Evolutionary conservation across 345 rosid species (phyloP), one percentile per base, ranked within the genome.

Genomic region (Isatis tinctoria): DNA sequence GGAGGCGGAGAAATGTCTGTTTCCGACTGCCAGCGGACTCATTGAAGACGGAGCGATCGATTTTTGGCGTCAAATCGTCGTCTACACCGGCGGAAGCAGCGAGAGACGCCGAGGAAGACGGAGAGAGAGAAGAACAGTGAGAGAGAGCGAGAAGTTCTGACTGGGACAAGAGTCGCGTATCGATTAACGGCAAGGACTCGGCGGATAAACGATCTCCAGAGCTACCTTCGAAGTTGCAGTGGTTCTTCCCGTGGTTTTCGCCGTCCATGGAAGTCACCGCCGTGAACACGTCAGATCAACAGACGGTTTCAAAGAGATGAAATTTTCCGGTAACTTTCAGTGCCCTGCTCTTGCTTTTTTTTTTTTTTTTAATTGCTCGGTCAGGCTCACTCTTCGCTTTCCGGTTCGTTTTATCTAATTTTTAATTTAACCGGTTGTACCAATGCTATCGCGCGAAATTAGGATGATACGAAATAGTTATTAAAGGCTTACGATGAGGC

Each of bases 1-100:
- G 95, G 73, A 95, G 88, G 40, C 93, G 96, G 56, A 80, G 91
- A 85, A 87, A 94, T 58, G 99, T 95, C 69, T 95, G 99, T 36
- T 88, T 91, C 53, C 90, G 91, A 78, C 97, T 88, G 1, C 97
- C 97, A 61, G 99, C 97, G 59, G 97, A 94, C 67, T 94, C 99
- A 57, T 91, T 95, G 87, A 95, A 93, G 64, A 91, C 87, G 73
- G 96, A 85, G 37, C 90, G 92, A 69, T 93, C 98, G 68, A 94
- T 88, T 74, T 84, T 91, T 14, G 88, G 96, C 47, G 85, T 87
- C 41, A 83, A 60, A 43, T 85, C 76, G 60, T 83, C 90, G 73
- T 82, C 65, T 64, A 73, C 85, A 36, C 68, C 70, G 24, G 52
- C 47, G 52, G 73, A 72, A 65, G 73, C 17, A 62, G 57, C 69